Conservation (phyloP, 257 asterid genomes). For the Salvia miltiorrhiza region DNA sequence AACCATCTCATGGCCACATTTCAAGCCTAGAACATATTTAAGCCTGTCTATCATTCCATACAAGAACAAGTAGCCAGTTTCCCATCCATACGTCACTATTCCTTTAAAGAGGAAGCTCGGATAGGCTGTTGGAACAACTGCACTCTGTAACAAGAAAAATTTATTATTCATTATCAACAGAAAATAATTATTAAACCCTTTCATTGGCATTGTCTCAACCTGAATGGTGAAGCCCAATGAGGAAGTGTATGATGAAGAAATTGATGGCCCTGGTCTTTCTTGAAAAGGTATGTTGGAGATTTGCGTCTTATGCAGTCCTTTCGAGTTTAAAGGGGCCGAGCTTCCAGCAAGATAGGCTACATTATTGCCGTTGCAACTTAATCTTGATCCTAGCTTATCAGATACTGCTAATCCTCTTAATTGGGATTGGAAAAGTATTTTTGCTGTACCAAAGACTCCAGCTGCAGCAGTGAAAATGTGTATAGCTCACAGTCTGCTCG, state of each 20-base stretch:
- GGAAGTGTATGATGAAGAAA: constrained; percentile 52
- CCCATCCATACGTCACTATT: constrained; percentile 36
- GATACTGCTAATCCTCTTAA: constrained; percentile 47
- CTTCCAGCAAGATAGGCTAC: constrained; percentile 50
- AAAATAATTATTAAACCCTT: background rate
- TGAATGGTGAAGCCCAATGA: constrained; percentile 59
- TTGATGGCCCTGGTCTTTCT: constrained; percentile 61
- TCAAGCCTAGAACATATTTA: constrained; percentile 21
- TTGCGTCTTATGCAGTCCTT: constrained; percentile 35
- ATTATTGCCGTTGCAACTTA: constrained; percentile 58
- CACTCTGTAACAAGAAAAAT: constrained; percentile 31
- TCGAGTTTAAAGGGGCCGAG: constrained; percentile 42
- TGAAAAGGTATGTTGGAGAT: constrained; percentile 31
- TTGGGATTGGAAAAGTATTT: constrained; percentile 48
- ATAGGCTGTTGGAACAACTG: constrained; percentile 46
- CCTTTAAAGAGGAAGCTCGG: constrained; percentile 43
- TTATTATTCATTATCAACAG: background rate
- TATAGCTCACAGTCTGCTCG: background rate
- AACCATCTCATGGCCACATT: constrained; percentile 29
- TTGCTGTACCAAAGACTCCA: constrained; percentile 58
- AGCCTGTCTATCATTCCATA: constrained; percentile 24
- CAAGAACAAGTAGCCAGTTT: constrained; percentile 22
- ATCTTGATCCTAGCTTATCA: constrained; percentile 41
- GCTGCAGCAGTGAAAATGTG: constrained; percentile 29
- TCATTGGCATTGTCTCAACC: constrained; percentile 20